Conservation (phyloP, 1,284 basidiomycete genomes). For the Puccinia polysora region DNA sequence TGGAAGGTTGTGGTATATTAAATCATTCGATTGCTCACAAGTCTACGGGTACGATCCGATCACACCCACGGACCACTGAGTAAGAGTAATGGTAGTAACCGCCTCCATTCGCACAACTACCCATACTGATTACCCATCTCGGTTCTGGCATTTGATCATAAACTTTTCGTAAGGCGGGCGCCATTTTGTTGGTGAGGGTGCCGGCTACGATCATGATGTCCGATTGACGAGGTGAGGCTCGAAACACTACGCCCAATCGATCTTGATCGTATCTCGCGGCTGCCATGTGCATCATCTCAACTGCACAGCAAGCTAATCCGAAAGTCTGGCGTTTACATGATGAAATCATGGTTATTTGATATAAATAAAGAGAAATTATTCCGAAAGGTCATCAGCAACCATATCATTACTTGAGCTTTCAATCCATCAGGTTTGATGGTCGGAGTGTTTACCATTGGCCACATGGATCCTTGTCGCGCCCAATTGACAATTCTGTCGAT, state of each 20-base stretch:
- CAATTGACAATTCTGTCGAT: conserved; percentile 97
- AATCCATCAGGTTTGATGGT: not conserved
- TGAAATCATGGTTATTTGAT: too few relatives aligned
- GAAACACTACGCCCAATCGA: conserved; percentile 93
- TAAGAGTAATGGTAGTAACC: conserved; percentile 94
- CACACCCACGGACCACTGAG: conserved; percentile 97
- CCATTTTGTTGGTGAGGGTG: conserved; percentile 99
- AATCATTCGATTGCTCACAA: conserved; percentile 55
- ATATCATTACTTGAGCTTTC: too few relatives aligned
- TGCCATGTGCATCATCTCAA: conserved; percentile 99
- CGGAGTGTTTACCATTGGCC: conserved; percentile 94
- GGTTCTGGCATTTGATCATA: conserved; percentile 85
- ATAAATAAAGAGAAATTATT: too few relatives aligned
- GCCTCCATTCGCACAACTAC: conserved; percentile 96
- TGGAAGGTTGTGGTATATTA: not conserved
- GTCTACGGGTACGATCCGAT: conserved; percentile 96
- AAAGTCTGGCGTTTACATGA: conserved; percentile 6
- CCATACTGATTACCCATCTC: conserved; percentile 98
- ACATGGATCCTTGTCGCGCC: conserved; percentile 96
- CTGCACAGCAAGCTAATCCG: conserved; percentile 97
- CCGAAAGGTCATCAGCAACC: too few relatives aligned
- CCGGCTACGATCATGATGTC: conserved; percentile 99
- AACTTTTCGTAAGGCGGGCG: conserved; percentile 74
- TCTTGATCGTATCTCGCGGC: conserved; percentile 99
- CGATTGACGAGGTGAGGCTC: conserved; percentile 92